Percentiles rank a stretch among this genome's conserved stretches.
These are phyloP conservation scores for Camelina sativa DNA, from an alignment of 345 rosid genomes.

Conservation along the genomic window DNA sequence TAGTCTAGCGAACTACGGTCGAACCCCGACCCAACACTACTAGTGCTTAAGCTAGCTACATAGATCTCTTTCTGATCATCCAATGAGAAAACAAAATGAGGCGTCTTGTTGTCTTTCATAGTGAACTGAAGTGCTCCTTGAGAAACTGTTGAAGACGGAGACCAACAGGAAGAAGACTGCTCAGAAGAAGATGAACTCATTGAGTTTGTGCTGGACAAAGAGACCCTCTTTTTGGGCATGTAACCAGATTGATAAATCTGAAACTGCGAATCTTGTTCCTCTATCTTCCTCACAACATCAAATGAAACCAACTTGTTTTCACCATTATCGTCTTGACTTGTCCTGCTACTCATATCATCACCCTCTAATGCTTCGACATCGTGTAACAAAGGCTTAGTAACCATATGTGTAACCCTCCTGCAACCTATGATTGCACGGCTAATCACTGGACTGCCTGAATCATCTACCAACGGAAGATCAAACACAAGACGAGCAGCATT, in stretches of 20 bases:
- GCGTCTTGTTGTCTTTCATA: conserved; percentile 65
- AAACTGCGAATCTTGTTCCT: conserved; percentile 10
- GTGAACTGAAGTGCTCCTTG: conserved; percentile 81
- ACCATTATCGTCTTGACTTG: conserved; percentile 38
- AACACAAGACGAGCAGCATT: conserved; percentile 54
- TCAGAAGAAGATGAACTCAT: conserved; percentile 59
- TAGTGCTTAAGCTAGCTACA: conserved; percentile 58
- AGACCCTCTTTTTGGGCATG: background rate
- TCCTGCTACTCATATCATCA: conserved; percentile 38
- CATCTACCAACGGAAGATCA: conserved; percentile 58
- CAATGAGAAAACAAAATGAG: conserved; percentile 76
- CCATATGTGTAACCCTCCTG: conserved; percentile 65
- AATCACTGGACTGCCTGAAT: conserved; percentile 53
- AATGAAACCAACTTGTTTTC: conserved; percentile 47
- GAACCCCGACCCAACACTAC: conserved; percentile 41
- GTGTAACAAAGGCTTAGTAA: conserved; percentile 64
- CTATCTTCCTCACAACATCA: conserved; percentile 39
- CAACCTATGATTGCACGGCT: conserved; percentile 64
- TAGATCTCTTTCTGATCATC: conserved; percentile 72
- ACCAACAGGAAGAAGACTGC: conserved; percentile 46
- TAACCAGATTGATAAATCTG: conserved; percentile 19
- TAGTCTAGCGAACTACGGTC: conserved; percentile 48
- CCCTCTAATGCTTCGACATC: conserved; percentile 50
- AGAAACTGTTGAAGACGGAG: conserved; percentile 53
- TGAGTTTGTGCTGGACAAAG: conserved; percentile 60